These are phyloP conservation scores for Luffa aegyptiaca DNA, from an alignment of 306 rosid genomes.

Conservation along the genomic window DNA sequence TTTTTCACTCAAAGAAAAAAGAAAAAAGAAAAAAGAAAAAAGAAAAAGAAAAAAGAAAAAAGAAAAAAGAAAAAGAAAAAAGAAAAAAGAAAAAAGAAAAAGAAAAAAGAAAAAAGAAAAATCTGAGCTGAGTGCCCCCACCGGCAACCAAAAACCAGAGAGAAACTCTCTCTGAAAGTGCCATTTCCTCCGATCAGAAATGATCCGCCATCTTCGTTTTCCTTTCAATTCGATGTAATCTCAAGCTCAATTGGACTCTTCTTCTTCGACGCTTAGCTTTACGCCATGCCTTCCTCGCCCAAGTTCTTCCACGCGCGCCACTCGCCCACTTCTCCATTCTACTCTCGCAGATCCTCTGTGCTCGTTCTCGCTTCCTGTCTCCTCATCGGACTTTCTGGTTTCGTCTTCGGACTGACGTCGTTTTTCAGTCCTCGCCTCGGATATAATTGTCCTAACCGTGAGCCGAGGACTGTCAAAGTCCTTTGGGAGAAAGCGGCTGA, in stretches of 20 bases:
- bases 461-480: slow-evolving; percentile 56
- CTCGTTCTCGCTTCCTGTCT: slow-evolving; percentile 25
- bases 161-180: not conserved
- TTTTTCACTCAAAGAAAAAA: not conserved
- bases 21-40: not conserved
- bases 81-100: no score
- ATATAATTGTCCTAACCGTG: slow-evolving; percentile 18
- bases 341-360: slow-evolving; percentile 39
- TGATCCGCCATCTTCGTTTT: not conserved
- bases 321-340: slow-evolving; percentile 18
- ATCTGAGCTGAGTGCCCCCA: not conserved
- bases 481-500: slow-evolving; percentile 47
- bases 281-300: slow-evolving; percentile 51
- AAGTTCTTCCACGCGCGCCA: slow-evolving; percentile 39
- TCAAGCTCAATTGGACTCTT: not conserved
- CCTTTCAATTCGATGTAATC: not conserved
- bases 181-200: not conserved
- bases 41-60: not conserved
- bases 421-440: slow-evolving; percentile 21
- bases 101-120: not conserved
- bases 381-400: slow-evolving; percentile 34
- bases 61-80: not conserved
- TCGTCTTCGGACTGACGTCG: slow-evolving; percentile 32
- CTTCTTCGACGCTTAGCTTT: not conserved
- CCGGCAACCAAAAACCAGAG: not conserved